These are phyloP conservation scores for Phytopythium montanum DNA, from an alignment of 352 stramenopile genomes.

Conservation along the genomic window DNA sequence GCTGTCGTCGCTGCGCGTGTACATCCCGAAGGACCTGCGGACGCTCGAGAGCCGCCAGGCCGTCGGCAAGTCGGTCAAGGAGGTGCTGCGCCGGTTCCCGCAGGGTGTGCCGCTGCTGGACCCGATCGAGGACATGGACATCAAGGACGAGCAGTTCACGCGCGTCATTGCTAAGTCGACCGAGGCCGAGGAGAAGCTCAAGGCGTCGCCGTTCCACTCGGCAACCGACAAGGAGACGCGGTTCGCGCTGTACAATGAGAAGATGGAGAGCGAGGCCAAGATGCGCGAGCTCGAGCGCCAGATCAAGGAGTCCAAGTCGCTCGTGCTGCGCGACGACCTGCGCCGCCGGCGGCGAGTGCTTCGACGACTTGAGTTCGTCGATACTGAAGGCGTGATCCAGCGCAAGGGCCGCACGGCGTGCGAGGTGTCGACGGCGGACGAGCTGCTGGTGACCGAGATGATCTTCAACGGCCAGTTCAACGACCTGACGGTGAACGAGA, in stretches of 20 bases:
- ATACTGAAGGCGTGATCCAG: constrained; percentile 95
- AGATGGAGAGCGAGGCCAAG: constrained; percentile 90
- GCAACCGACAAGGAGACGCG: constrained; percentile 73
- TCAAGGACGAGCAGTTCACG: constrained; percentile 89
- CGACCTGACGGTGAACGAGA: constrained; percentile 96
- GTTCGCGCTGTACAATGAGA: constrained; percentile 89
- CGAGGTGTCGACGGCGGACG: constrained; percentile 98
- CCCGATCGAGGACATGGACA: constrained; percentile 93
- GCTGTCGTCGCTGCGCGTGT: constrained; percentile 78
- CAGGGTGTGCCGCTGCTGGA: constrained; percentile 91
- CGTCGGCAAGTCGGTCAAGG: constrained; percentile 76
- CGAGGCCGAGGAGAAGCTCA: constrained; percentile 73
- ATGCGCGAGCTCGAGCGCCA: constrained; percentile 92
- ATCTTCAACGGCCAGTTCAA: constrained; percentile 99
- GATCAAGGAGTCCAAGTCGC: constrained; percentile 92
- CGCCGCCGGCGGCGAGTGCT: constrained; percentile 96
- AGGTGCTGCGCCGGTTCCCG: constrained; percentile 71
- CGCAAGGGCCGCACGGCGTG: constrained; percentile 98
- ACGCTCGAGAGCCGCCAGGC: constrained; percentile 68
- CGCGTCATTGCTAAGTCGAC: constrained; percentile 85
- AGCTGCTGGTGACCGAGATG: constrained; percentile 98
- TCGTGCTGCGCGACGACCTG: constrained; percentile 95
- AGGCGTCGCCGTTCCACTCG: constrained; percentile 59
- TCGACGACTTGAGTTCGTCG: constrained; percentile 95
- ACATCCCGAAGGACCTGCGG: constrained; percentile 81